Percentiles rank a stretch among this genome's conserved stretches.
Evolutionary conservation across 2,329 filamentous ascomycete genomes (phyloP).

Genomic region (Elsinoe perseae): DNA sequence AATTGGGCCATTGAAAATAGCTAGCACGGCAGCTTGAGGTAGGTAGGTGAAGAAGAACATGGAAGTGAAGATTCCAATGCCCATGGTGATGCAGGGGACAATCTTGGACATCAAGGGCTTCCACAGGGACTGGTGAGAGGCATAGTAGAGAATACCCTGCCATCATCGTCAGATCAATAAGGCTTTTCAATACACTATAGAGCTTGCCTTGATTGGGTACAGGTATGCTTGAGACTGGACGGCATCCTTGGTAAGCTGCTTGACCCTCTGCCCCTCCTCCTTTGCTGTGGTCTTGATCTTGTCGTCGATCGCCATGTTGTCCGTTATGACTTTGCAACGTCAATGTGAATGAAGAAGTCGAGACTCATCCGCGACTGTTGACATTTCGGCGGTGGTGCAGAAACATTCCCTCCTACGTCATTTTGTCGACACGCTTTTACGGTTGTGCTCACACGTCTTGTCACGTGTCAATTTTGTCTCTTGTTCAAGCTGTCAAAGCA

Average conservation of each 20-base stretch:
- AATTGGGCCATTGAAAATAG: slow-evolving; percentile 77
- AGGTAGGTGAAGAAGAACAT: slow-evolving; percentile 88
- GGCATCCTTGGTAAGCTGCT: slow-evolving; percentile 57
- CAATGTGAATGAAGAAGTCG: background rate
- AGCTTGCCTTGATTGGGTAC: slow-evolving; percentile 67
- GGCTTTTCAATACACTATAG: background rate
- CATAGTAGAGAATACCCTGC: slow-evolving; percentile 55
- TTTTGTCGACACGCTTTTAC: slow-evolving; percentile 1
- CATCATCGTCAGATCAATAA: background rate
- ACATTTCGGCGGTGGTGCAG: slow-evolving; percentile 1
- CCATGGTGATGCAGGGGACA: slow-evolving; percentile 58
- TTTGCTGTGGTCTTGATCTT: slow-evolving; percentile 51
- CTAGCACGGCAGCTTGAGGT: slow-evolving; percentile 73
- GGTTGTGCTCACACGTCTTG: background rate
- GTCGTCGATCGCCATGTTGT: slow-evolving; percentile 28
- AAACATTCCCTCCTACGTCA: slow-evolving; percentile 13
- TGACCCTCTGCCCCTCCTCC: slow-evolving; percentile 65
- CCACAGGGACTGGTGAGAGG: slow-evolving; percentile 51
- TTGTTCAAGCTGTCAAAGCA: background rate
- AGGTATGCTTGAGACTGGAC: slow-evolving; percentile 70
- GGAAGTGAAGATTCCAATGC: slow-evolving; percentile 52
- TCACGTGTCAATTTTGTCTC: background rate
- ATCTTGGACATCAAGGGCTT: slow-evolving; percentile 51
- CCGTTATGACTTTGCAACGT: background rate
- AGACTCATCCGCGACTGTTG: background rate